Conservation (phyloP, 495 filamentous ascomycete genomes). For the Hypoxylon intermedium region DNA sequence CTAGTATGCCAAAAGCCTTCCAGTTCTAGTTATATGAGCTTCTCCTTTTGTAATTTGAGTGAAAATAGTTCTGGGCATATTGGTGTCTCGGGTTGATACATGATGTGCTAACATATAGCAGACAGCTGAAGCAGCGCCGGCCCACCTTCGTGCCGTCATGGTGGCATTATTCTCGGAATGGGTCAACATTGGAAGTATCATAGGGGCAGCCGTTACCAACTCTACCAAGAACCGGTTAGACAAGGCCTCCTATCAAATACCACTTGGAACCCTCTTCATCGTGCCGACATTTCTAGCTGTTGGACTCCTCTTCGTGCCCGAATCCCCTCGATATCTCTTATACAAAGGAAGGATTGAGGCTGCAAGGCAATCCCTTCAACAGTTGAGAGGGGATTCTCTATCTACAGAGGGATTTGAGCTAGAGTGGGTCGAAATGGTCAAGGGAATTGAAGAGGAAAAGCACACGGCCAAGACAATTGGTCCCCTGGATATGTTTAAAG, state of each 20-base stretch:
- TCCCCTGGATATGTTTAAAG: conserved; percentile 47
- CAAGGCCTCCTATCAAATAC: conserved; percentile 57
- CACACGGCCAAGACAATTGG: conserved; percentile 40
- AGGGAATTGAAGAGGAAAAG: conserved; percentile 49
- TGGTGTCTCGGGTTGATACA: background rate
- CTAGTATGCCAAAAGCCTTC: conserved; percentile 15
- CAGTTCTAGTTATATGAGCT: background rate
- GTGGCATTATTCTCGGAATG: conserved; percentile 57
- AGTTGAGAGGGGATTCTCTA: conserved; percentile 40
- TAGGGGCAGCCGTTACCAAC: conserved; percentile 57
- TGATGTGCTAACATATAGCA: conserved; percentile 9
- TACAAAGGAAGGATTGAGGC: conserved; percentile 43
- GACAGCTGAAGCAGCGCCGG: conserved; percentile 46
- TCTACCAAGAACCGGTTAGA: conserved; percentile 42
- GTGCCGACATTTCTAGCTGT: conserved; percentile 56
- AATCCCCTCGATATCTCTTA: conserved; percentile 60
- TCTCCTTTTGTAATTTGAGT: background rate
- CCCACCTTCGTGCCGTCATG: conserved; percentile 49
- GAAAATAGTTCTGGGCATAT: background rate
- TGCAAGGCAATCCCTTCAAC: conserved; percentile 42
- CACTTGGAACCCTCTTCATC: conserved; percentile 60
- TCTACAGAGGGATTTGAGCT: conserved; percentile 42
- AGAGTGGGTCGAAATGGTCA: conserved; percentile 49
- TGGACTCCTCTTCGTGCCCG: conserved; percentile 61
- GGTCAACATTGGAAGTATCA: conserved; percentile 58